Conservation (phyloP, 495 filamentous ascomycete species). For the Aspergillus ostianus region DNA sequence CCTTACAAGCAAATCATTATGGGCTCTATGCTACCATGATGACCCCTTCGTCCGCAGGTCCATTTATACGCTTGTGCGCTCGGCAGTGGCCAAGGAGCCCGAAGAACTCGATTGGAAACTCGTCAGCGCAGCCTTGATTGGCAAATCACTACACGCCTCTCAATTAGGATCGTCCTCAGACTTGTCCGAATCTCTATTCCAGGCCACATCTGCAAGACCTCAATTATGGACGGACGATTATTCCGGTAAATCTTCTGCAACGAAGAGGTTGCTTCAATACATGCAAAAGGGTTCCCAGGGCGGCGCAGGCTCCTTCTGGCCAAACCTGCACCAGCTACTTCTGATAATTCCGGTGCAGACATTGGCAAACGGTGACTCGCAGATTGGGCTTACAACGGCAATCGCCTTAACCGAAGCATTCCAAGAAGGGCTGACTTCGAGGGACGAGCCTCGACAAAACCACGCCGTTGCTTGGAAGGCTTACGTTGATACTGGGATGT, state of each 20-base stretch:
- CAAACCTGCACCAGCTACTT: slow-evolving; percentile 58
- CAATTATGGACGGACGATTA: slow-evolving; percentile 73
- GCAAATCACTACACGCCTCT: slow-evolving; percentile 61
- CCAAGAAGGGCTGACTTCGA: slow-evolving; percentile 63
- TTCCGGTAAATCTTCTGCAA: slow-evolving; percentile 61
- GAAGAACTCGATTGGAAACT: slow-evolving; percentile 59
- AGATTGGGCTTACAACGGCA: slow-evolving; percentile 29
- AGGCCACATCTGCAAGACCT: slow-evolving; percentile 60
- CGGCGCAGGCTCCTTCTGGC: slow-evolving; percentile 69
- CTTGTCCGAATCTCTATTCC: slow-evolving; percentile 59
- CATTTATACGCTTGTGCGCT: slow-evolving; percentile 64
- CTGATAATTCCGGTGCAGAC: slow-evolving; percentile 53
- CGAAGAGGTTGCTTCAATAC: slow-evolving; percentile 64
- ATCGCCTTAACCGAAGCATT: slow-evolving; percentile 58
- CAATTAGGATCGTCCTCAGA: slow-evolving; percentile 74
- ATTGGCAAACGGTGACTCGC: slow-evolving; percentile 49
- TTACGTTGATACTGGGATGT: slow-evolving; percentile 60
- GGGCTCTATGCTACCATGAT: slow-evolving; percentile 65
- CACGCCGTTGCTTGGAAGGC: slow-evolving; percentile 64
- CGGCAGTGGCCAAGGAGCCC: slow-evolving; percentile 55
- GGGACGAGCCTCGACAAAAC: slow-evolving; percentile 71
- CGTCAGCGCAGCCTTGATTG: slow-evolving; percentile 65
- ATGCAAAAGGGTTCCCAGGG: slow-evolving; percentile 82
- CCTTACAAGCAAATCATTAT: slow-evolving; percentile 65
- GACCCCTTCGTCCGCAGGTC: slow-evolving; percentile 72